Evolutionary conservation across 768 basidiomycete species (phyloP).

Genomic region (Trametes punicea): DNA sequence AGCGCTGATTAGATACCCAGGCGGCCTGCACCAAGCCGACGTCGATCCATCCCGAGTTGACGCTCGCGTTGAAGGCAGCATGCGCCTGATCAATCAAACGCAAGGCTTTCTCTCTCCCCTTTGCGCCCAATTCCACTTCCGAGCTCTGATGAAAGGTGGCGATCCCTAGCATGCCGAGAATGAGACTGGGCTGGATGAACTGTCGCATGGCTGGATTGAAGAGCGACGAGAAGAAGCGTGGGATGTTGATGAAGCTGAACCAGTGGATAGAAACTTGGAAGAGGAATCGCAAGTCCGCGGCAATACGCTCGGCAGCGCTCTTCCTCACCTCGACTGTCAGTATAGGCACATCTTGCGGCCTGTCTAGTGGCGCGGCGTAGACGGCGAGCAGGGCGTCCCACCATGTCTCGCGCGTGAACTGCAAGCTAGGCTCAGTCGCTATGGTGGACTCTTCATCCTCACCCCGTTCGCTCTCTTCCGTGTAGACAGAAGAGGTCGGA

Average conservation of each 20-base stretch:
- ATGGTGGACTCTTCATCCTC: constrained; percentile 1
- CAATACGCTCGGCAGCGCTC: constrained; percentile 40
- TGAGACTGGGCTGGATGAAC: constrained; percentile 61
- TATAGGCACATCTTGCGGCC: constrained; percentile 15
- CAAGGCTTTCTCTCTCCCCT: constrained; percentile 54
- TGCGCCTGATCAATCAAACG: constrained; percentile 65
- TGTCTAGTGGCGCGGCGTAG: constrained; percentile 37
- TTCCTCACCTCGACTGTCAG: constrained; percentile 38
- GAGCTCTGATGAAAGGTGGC: constrained; percentile 68
- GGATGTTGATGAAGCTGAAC: constrained; percentile 71
- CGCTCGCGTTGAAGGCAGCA: constrained; percentile 63
- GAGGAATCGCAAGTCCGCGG: constrained; percentile 57
- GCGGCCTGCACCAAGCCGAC: constrained; percentile 71
- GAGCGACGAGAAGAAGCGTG: constrained; percentile 59
- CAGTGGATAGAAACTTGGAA: constrained; percentile 64
- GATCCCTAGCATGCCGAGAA: constrained; percentile 58
- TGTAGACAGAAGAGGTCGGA: constrained; percentile 11
- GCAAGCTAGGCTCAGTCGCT: constrained; percentile 52
- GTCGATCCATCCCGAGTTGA: constrained; percentile 69
- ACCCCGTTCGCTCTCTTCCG: not conserved
- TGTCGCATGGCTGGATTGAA: constrained; percentile 49
- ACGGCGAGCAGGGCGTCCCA: constrained; percentile 66
- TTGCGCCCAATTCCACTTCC: constrained; percentile 44
- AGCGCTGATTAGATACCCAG: constrained; percentile 35
- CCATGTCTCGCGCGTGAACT: constrained; percentile 70